Evolutionary conservation across 1,139 yeast genomes (phyloP).

Genomic region (Suhomyces ambrosiae): DNA sequence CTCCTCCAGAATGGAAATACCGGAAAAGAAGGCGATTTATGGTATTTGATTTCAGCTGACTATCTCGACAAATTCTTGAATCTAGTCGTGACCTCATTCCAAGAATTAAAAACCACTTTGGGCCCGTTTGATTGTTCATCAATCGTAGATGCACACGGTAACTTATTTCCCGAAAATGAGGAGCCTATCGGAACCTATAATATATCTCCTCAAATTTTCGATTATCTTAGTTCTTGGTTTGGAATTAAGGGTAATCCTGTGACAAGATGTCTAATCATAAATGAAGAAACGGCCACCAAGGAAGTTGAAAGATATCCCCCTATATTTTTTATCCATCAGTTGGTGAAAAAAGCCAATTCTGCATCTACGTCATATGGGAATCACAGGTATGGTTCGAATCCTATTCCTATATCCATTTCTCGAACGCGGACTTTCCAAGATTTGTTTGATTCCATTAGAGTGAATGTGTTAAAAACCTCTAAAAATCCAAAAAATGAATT

Average conservation of each 20-base stretch:
- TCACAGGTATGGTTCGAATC: conserved; percentile 2
- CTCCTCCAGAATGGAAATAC: conserved; percentile 20
- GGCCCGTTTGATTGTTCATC: conserved; percentile 39
- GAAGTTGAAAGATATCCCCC: conserved; percentile 59
- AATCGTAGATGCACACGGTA: conserved; percentile 36
- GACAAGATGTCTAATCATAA: conserved; percentile 44
- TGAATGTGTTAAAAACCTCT: conserved; percentile 22
- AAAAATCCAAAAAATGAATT: conserved; percentile 10
- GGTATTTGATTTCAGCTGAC: conserved; percentile 39
- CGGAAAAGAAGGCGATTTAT: conserved; percentile 32
- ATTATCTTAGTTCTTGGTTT: conserved; percentile 53
- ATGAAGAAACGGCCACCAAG: conserved; percentile 37
- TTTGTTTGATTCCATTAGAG: conserved; percentile 30
- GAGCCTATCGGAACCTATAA: conserved; percentile 33
- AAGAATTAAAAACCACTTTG: conserved; percentile 26
- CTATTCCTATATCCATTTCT: conserved; percentile 27
- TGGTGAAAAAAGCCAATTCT: conserved; percentile 31
- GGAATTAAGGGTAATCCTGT: conserved; percentile 52
- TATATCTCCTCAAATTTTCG: conserved; percentile 46
- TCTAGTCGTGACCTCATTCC: conserved; percentile 26
- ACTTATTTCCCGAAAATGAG: conserved; percentile 30
- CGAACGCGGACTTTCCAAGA: conserved; percentile 38
- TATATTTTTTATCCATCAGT: conserved; percentile 51
- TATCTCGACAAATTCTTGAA: conserved; percentile 33
- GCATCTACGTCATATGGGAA: conserved; percentile 14